Percentiles rank a stretch among this genome's conserved stretches.
Conservation (phyloP, 176 grass and related monocot species). For the Leersia perrieri region DNA sequence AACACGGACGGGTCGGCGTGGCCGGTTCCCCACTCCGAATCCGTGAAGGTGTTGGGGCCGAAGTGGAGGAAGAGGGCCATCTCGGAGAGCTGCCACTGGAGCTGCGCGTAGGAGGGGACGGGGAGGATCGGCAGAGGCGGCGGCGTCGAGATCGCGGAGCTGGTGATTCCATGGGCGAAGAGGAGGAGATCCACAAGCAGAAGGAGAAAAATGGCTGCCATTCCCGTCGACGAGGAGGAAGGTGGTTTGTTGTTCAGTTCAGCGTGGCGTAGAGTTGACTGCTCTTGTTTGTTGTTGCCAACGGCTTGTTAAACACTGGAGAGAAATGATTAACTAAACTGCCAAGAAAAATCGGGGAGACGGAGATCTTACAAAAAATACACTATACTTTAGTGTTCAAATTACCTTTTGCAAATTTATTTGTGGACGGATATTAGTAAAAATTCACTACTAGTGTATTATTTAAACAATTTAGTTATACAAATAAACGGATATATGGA, state of each 20-base stretch:
- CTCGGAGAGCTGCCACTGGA: conserved; percentile 86
- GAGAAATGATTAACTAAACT: background rate
- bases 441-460: no score
- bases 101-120: conserved; percentile 74
- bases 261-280: background rate
- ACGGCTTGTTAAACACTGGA: background rate
- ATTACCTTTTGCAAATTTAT: no score
- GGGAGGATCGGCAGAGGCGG: conserved; percentile 75
- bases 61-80: conserved; percentile 96
- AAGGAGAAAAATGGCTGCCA: conserved; percentile 23
- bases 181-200: conserved; percentile 29
- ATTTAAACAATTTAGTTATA: no score
- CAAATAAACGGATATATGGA: background rate
- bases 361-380: no score
- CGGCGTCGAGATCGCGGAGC: conserved; percentile 16
- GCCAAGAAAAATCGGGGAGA: no score
- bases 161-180: conserved; percentile 10
- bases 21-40: conserved; percentile 85
- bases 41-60: conserved; percentile 98
- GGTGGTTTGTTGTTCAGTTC: background rate
- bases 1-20: conserved; percentile 71
- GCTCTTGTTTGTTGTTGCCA: background rate
- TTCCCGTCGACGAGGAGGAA: background rate
- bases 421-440: no score
- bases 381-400: no score